Evolutionary conservation across 2,329 filamentous ascomycete genomes (phyloP), one percentile per base, ranked within the genome.

Genomic region (Microascus cirrosus): DNA sequence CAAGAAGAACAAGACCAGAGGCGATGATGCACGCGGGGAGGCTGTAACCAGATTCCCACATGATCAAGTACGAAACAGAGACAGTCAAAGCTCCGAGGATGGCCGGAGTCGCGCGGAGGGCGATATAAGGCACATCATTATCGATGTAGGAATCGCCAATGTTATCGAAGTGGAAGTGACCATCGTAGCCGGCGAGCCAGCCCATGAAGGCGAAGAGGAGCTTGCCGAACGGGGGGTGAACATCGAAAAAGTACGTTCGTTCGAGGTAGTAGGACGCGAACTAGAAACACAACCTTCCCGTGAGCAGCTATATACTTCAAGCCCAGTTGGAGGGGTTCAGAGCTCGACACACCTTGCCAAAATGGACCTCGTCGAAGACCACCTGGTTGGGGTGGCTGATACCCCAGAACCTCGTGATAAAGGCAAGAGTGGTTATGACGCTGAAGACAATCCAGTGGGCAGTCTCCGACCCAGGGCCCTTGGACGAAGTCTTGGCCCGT

Each of bases 21-120:
- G 94, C 90, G 59, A 96, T 79, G 58, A 97, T 77, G 70, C 90
- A 95, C 59, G 94, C 94, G 12, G 94, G 94, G 50, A 99, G 79
- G 63, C 90, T 96, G 75, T 99, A 99, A 62, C 92, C 94, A 55
- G 94, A 97, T 74, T 99, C 94, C 94, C 94, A 99, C 94, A 99
- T 99, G 73, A 96, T 99, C 70, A 95, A 76, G 73, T 95, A 99
- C 59, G 90, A 86, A 54, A 93, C 88, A n/a, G 92, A 88, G 56
- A 99, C 90, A 12, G 94, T 99, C 64, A 99, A 77, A 59, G 94
- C 87, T 63, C 94, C 94, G 65, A 97, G 84, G 55, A 94, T 83
- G 60, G 94, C 94, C 50, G 94, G 94, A 78, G 99, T 83, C 53
- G 92, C 88, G 65, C 94, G 89, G 76, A 95, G 96, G 61, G 94